Evolutionary conservation across 2,329 filamentous ascomycete genomes (phyloP), one percentile per base, ranked within the genome.

Genomic region (Pleomassaria siparia): DNA sequence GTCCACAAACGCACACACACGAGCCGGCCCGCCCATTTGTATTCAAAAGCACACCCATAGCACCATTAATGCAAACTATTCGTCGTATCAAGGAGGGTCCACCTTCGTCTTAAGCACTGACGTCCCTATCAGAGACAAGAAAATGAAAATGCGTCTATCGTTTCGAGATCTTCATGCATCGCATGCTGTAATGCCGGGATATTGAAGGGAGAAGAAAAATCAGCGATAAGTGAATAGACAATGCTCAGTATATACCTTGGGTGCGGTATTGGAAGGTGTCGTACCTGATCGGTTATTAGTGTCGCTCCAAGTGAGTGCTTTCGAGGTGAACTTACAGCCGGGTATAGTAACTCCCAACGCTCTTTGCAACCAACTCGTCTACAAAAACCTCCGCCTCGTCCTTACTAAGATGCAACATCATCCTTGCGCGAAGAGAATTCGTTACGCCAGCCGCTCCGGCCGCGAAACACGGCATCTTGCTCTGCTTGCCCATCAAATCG

Each of bases 201-300:
- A 33, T n/a, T 15, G 26, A 22, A 43, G 33, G 13, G 21, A 32
- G 20, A 30, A 30, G 29, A 30, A 13, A n/a, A 29, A 21, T n/a
- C n/a, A n/a, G n/a, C n/a, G n/a, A 33, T 10, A 12, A 32, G 28
- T 6, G 18, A 40, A 25, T 42, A 46, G 41, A 22, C 29, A 26
- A 43, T 35, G 40, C 47, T 72, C 81, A 92, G 72, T 92, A 92
- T 72, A 92, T 92, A 58, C 88, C 89, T 72, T 92, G 88, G 28
- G 89, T 91, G 64, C 89, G 83, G 74, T 92, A 92, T 75, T 92
- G 88, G 75, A 91, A 92, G 53, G 87, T 89, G 72, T 91, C 87
- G 64, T 91, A 90, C 72, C 87, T 89, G 52, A 44, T 24, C n/a
- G 25, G 3, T 24, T 24, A 46, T 63, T 42, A 69, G 55, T 44